These are phyloP conservation scores for Aspergillus brunneoviolaceus DNA, from an alignment of 2,329 filamentous ascomycete genomes.

Conservation along the genomic window DNA sequence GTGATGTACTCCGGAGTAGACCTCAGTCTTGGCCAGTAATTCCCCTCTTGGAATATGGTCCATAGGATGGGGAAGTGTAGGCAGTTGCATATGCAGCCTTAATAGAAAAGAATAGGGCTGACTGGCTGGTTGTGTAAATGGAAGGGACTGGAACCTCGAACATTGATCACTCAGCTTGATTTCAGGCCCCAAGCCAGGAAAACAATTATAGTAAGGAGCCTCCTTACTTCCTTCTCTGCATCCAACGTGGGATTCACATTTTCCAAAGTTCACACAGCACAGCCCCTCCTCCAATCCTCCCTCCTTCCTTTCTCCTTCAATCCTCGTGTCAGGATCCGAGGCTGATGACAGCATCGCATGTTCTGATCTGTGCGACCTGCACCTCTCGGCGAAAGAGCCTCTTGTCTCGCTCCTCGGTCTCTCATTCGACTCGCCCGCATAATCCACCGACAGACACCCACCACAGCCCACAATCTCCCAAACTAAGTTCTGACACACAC, in stretches of 20 bases:
- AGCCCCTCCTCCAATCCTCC: neutral
- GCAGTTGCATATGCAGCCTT: neutral
- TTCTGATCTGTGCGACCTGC: constrained; percentile 2
- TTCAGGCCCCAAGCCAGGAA: too few relatives aligned
- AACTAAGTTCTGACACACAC: constrained; percentile 1
- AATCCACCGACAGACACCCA: neutral
- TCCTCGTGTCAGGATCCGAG: constrained; percentile 1
- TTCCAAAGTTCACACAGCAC: neutral
- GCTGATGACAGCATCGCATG: neutral
- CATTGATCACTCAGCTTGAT: neutral
- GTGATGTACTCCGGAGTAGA: neutral
- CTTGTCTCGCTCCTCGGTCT: neutral
- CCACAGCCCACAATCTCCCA: neutral
- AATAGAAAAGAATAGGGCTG: neutral
- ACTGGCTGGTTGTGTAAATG: neutral
- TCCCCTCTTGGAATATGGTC: neutral
- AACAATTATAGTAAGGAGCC: neutral
- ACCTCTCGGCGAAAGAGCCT: neutral
- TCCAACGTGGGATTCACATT: neutral
- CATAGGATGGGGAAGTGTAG: neutral
- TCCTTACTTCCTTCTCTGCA: neutral
- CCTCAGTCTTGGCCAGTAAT: neutral
- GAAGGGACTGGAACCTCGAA: neutral
- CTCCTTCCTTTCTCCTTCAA: neutral
- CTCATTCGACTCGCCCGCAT: constrained; percentile 1